Evolutionary conservation across 2,329 filamentous ascomycete species (phyloP).

Genomic region (Lecanicillium sp.): DNA sequence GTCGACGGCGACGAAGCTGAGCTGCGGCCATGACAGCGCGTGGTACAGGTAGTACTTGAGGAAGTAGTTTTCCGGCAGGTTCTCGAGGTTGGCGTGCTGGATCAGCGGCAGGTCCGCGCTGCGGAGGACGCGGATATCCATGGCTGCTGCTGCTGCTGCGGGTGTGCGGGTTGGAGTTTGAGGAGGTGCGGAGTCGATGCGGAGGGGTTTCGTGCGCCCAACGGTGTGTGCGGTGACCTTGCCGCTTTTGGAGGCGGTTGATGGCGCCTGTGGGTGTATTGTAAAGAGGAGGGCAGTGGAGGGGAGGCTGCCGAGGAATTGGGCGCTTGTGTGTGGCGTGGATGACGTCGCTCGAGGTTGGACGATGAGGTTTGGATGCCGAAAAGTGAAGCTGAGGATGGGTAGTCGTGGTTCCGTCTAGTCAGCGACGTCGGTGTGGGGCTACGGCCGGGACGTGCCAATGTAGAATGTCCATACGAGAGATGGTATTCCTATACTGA

Average conservation of each 20-base stretch:
- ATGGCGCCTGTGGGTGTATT: too few relatives aligned
- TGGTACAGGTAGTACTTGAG: conserved; percentile 99
- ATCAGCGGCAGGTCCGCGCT: conserved; percentile 82
- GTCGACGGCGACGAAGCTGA: conserved; percentile 94
- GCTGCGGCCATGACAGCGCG: conserved; percentile 93
- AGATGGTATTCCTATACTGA: too few relatives aligned
- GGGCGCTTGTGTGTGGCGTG: not conserved
- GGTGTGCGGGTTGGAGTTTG: not conserved
- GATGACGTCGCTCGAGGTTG: not conserved
- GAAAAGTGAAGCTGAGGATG: conserved; percentile 3
- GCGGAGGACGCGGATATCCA: conserved; percentile 86
- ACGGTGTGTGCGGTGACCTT: too few relatives aligned
- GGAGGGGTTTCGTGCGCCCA: conserved; percentile 1
- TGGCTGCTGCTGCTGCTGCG: conserved; percentile 31
- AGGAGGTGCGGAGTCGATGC: not conserved
- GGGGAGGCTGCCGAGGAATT: too few relatives aligned
- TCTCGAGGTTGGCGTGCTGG: conserved; percentile 97
- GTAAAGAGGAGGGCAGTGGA: too few relatives aligned
- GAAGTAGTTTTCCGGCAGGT: conserved; percentile 99
- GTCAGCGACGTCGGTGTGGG: conserved; percentile 37
- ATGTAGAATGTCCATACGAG: too few relatives aligned
- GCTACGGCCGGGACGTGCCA: conserved; percentile 34
- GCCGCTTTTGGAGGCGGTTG: too few relatives aligned
- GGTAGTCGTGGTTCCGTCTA: not conserved
- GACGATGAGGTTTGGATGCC: not conserved